These are phyloP conservation scores for Melastoma candidum DNA, from an alignment of 441 rosid genomes.

Conservation along the genomic window DNA sequence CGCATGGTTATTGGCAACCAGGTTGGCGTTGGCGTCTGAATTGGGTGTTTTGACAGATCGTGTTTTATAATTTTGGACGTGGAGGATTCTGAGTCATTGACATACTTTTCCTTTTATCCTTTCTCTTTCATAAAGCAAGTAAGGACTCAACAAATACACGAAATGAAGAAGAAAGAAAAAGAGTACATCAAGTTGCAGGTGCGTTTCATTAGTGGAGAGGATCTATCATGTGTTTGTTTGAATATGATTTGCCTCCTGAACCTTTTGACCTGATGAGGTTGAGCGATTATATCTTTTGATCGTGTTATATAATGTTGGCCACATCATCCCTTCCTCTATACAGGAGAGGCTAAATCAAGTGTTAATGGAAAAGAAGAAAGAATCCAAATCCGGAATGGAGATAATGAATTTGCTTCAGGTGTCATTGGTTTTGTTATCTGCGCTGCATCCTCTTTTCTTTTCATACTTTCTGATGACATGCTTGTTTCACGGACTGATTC, in stretches of 20 bases:
- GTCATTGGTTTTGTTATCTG: constrained; percentile 1
- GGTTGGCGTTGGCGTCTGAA: constrained; percentile 31
- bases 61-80: background rate
- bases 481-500: too few species aligned
- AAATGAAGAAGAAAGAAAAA: constrained; percentile 97
- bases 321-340: constrained; percentile 8
- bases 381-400: constrained; percentile 97
- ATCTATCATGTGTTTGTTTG: background rate
- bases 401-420: constrained; percentile 97
- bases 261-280: too few species aligned
- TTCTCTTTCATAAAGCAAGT: constrained; percentile 64
- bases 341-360: constrained; percentile 97
- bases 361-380: constrained; percentile 93
- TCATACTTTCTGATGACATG: too few species aligned
- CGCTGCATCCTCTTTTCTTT: background rate
- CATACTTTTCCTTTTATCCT: constrained; percentile 8
- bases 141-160: constrained; percentile 94
- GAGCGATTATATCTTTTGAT: too few species aligned
- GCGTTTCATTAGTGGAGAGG: constrained; percentile 4
- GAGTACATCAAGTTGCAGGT: constrained; percentile 97
- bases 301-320: too few species aligned
- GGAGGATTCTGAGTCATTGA: constrained; percentile 15
- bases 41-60: background rate
- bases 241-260: background rate
- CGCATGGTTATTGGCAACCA: constrained; percentile 98